Evolutionary conservation across 805 yeast genomes (phyloP).

Genomic region (Dipodascus albidus): DNA sequence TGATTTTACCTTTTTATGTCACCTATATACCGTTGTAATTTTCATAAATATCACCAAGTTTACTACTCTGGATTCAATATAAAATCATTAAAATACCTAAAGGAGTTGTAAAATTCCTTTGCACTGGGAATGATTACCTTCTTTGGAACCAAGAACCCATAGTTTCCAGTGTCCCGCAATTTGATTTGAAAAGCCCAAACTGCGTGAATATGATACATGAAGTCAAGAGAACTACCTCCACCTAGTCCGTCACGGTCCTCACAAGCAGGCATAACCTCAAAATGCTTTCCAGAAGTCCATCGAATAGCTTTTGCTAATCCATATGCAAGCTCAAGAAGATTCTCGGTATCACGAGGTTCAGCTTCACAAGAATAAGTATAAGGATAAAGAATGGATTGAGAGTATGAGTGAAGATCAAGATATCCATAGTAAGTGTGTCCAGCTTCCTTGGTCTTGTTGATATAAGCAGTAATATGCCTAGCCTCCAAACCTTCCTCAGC

Average conservation of each 20-base stretch:
- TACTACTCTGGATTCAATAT: conserved; percentile 7
- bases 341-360: conserved; percentile 69
- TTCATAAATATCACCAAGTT: background rate
- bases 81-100: conserved; percentile 55
- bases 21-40: background rate
- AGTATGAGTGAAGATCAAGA: conserved; percentile 74
- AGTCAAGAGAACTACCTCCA: conserved; percentile 71
- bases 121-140: conserved; percentile 68
- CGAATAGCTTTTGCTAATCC: conserved; percentile 70
- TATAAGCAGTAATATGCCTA: conserved; percentile 10
- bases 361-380: conserved; percentile 70
- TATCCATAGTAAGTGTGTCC: conserved; percentile 48
- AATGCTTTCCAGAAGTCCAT: conserved; percentile 47
- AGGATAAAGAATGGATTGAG: conserved; percentile 75
- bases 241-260: conserved; percentile 58
- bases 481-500: conserved; percentile 62
- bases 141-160: conserved; percentile 70
- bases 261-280: conserved; percentile 68
- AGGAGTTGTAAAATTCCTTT: conserved; percentile 52
- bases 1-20: too few species aligned
- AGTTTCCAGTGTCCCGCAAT: conserved; percentile 69
- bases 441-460: conserved; percentile 19
- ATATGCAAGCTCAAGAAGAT: conserved; percentile 67
- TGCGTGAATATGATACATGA: conserved; percentile 72
- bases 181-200: conserved; percentile 79